A percentile compares a stretch with the other conserved stretches of the same genome.
Evolutionary conservation across 768 basidiomycete genomes (phyloP).

Genomic region (Lactifluus echinatus): DNA sequence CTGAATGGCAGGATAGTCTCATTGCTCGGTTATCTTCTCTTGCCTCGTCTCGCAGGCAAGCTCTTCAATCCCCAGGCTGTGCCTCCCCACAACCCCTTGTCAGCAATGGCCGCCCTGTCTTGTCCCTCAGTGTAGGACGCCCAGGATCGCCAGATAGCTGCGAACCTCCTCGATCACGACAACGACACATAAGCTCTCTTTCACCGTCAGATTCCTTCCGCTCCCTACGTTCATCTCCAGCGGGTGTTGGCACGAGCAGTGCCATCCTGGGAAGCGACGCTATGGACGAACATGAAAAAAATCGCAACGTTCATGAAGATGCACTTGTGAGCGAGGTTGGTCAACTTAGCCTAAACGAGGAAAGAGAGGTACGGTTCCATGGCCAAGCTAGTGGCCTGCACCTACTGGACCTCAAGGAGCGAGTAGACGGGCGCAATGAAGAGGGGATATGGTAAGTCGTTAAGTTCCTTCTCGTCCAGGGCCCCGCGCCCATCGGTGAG

Average conservation of each 20-base stretch:
- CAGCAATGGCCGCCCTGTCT: background rate
- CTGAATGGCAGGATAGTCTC: conserved; percentile 78
- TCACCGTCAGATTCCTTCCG: conserved; percentile 13
- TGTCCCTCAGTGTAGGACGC: conserved; percentile 10
- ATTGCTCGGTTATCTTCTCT: conserved; percentile 26
- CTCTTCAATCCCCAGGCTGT: conserved; percentile 19
- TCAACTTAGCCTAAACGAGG: conserved; percentile 82
- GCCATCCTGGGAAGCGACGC: background rate
- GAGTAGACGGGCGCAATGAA: conserved; percentile 57
- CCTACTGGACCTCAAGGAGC: conserved; percentile 53
- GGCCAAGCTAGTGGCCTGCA: conserved; percentile 79
- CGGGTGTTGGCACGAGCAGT: conserved; percentile 7
- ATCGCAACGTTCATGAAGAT: conserved; percentile 28
- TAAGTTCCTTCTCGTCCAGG: conserved; percentile 7
- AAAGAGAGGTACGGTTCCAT: conserved; percentile 78
- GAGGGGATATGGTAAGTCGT: conserved; percentile 62
- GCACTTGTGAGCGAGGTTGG: conserved; percentile 66
- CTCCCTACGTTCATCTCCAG: conserved; percentile 11
- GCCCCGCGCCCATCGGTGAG: too few relatives aligned
- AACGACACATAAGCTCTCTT: conserved; percentile 3
- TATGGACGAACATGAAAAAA: conserved; percentile 21
- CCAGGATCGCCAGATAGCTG: background rate
- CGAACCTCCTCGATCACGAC: conserved; percentile 16
- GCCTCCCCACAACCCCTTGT: conserved; percentile 8
- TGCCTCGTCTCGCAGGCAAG: conserved; percentile 24